Conservation (phyloP, 1,284 basidiomycete species). For the Chiua sp. region DNA sequence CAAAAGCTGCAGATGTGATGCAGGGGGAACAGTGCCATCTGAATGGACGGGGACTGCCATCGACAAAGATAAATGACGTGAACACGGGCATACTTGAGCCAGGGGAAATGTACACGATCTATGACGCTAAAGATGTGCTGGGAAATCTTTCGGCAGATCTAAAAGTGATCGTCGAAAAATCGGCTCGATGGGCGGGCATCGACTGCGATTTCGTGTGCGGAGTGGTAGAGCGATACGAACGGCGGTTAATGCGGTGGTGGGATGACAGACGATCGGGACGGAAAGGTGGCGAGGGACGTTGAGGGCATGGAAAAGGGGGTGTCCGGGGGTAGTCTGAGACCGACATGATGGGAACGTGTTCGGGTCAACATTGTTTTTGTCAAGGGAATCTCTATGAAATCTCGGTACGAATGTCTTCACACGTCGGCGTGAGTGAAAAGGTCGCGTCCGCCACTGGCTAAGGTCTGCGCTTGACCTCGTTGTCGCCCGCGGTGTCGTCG, state of each 20-base stretch:
- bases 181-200: conserved; percentile 58
- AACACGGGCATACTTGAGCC: conserved; percentile 43
- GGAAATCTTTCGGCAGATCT: conserved; percentile 61
- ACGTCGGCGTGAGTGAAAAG: conserved; percentile 13
- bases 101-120: conserved; percentile 64
- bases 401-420: conserved; percentile 10
- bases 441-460: background rate
- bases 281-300: conserved; percentile 12
- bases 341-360: conserved; percentile 3
- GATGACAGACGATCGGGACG: conserved; percentile 27
- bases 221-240: conserved; percentile 65
- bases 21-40: conserved; percentile 1
- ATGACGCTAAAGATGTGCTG: conserved; percentile 59
- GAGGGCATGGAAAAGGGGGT: conserved; percentile 11
- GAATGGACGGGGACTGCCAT: conserved; percentile 32
- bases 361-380: conserved; percentile 1
- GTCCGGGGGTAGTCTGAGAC: conserved; percentile 9
- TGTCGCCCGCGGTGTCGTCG: conserved; percentile 10
- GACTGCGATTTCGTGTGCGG: conserved; percentile 50
- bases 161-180: conserved; percentile 51
- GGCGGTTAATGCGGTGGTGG: conserved; percentile 59
- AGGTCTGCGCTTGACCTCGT: conserved; percentile 3
- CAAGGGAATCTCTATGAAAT: conserved; percentile 2
- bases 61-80: conserved; percentile 22
- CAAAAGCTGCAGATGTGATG: background rate